Base-by-base conservation (phyloP, 768 basidiomycete species). In the Mycena amicta region DNA sequence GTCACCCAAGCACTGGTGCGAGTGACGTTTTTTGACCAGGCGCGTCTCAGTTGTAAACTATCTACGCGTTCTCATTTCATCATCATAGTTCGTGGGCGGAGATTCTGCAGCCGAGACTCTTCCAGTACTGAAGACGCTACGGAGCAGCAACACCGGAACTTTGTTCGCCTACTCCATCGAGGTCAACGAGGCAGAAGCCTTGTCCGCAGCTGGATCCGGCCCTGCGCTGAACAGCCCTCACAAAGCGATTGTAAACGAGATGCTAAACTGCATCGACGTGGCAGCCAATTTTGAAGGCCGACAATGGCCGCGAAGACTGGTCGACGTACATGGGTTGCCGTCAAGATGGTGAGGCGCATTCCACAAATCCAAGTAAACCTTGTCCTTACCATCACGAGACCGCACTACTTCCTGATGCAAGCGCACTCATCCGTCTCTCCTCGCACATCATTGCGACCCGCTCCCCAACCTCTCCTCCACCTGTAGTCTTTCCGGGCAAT, bases 101-200 rank as follows among this genome's bases (percentile, higher is more conserved):
- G 93, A 95, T 58, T 88, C 88, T 0, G 90, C 88, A 0, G 79
- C 82, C 33, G 86, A 81, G 18, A 83, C 88, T 5, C 63, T 90
- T 4, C 87, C 91, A 1, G 69, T 90, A 0, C 80, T 97, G 39
- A 74, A 78, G 39, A 67, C 72, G 13, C 77, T 95, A 25, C 83
- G 93, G 18, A 71, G 71, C 11, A 81, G 82, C 59, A 89, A 90
- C 66, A 89, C 87, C 60, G 95, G 92, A 2, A 78, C 82, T 8
- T 73, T 97, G 13, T 84, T 97, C 62, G 87, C 82, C 22, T 96
- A 97, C 73, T 90, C 87, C 50, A 92, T 93, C 26, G 93, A 95
- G 72, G 93, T 90, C 12, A 86, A 93, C 63, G 83, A 87, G 65
- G 72, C 71, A 12, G 78, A 84, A 37, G 82, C 82, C 3, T 74